Conservation (phyloP, 2,329 filamentous ascomycete species). For the Colletotrichum camelliae region DNA sequence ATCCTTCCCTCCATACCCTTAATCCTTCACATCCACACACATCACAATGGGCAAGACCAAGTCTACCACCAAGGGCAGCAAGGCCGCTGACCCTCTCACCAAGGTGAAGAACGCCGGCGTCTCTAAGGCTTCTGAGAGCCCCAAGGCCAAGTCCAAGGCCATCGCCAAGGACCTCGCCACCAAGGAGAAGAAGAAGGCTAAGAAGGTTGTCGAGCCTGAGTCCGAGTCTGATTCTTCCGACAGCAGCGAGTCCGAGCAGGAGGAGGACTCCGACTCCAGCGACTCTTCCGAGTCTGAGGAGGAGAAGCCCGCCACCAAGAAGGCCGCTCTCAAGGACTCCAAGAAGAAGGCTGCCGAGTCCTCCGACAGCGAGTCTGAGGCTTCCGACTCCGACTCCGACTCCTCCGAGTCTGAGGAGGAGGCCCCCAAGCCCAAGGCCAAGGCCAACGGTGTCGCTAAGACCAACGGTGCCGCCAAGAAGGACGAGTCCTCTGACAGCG, state of each 20-base stretch:
- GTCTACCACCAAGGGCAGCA: constrained; percentile 59
- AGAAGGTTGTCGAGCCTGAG: constrained; percentile 35
- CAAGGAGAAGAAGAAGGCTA: constrained; percentile 59
- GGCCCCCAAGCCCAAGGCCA: constrained; percentile 33
- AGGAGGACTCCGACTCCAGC: constrained; percentile 27
- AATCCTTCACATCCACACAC: background rate
- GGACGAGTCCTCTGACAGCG: constrained; percentile 33
- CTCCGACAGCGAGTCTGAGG: constrained; percentile 26
- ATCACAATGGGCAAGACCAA: constrained; percentile 66
- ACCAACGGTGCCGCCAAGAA: constrained; percentile 35
- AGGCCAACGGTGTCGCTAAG: constrained; percentile 39
- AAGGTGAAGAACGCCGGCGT: constrained; percentile 70
- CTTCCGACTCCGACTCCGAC: constrained; percentile 42
- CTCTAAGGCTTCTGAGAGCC: constrained; percentile 69
- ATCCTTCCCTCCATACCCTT: background rate
- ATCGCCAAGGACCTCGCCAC: constrained; percentile 64
- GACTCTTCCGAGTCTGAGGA: constrained; percentile 30
- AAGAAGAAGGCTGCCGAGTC: constrained; percentile 24
- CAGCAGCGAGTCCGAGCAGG: constrained; percentile 13
- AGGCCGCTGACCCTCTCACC: constrained; percentile 52
- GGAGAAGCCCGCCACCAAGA: constrained; percentile 24
- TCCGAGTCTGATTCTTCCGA: constrained; percentile 30
- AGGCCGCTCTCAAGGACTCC: constrained; percentile 8
- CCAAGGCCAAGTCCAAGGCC: constrained; percentile 72
- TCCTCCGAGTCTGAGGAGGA: constrained; percentile 39